phyloP scores from a whole-genome alignment of 139 green algal genomes.

The Penium margaritaceum region DNA sequence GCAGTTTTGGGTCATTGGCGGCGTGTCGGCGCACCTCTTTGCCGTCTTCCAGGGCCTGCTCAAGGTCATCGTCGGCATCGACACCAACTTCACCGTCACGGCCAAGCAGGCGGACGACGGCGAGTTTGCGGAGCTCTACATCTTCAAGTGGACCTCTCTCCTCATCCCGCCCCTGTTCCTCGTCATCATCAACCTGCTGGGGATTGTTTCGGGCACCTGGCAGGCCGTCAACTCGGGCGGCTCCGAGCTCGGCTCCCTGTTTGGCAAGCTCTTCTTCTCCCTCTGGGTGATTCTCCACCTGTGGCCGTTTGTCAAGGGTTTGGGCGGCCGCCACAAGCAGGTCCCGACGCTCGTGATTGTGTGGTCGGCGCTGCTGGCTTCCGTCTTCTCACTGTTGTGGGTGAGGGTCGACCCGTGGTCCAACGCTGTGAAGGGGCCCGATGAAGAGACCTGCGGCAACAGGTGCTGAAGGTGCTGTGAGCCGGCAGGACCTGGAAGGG shows the following conservation, averaged over 20 bases:
- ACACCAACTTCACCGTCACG: constrained; percentile 35
- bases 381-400: constrained; percentile 35
- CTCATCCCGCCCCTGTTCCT: constrained; percentile 25
- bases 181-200: constrained; percentile 33
- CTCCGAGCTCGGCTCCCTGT: background rate
- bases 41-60: constrained; percentile 34
- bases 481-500: too few relatives aligned
- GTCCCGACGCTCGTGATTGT: constrained; percentile 36
- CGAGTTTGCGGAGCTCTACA: constrained; percentile 40
- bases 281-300: constrained; percentile 37
- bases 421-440: background rate
- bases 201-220: constrained; percentile 20
- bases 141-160: constrained; percentile 17
- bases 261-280: constrained; percentile 35
- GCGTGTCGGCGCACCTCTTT: constrained; percentile 22
- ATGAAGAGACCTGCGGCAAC: background rate
- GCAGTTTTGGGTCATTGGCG: constrained; percentile 45
- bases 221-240: constrained; percentile 9
- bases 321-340: constrained; percentile 19
- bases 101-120: constrained; percentile 23
- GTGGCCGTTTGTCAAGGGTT: constrained; percentile 28
- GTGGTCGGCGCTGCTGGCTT: constrained; percentile 27
- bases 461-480: too few relatives aligned
- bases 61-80: constrained; percentile 28
- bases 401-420: constrained; percentile 13